Evolutionary conservation across 2,329 filamentous ascomycete species (phyloP), one percentile per base, ranked within the genome.

Genomic region (Davidsoniella eucalypti): DNA sequence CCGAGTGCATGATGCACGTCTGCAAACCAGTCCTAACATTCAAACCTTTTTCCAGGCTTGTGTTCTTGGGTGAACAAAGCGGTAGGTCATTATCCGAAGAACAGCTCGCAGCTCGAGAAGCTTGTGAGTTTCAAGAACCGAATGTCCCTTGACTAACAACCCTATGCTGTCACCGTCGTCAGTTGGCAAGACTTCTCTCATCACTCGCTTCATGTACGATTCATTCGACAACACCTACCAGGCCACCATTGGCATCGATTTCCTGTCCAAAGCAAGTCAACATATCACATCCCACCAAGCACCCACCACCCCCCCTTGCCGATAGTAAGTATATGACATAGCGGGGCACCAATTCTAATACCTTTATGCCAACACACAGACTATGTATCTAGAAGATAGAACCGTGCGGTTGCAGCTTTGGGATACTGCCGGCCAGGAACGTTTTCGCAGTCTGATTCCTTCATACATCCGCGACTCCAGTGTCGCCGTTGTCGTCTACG

Each of bases 201-300:
- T 98, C 65, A 98, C 92, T 57, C 82, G 92, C 57, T 98, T 98
- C 74, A 98, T 98, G 92, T 98, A 98, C 75, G 92, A 98, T 69
- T 96, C 92, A 44, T 98, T 98, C 73, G 92, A 98, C 73, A 95
- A 94, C 70, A 96, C 90, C 75, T 98, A 98, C 71, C 92, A 98
- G 69, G 92, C 92, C 52, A 98, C 92, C 38, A 96, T 98, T 63
- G 92, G 92, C 62, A 98, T 98, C 70, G 92, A 98, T 69, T 98
- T 98, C 64, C 78, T 98, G 58, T 95, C 88, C 62, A 98, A 98
- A 82, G 87, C 85, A 72, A 64, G 59, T 47, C 26, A 33, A 33
- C 6, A 33, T 21, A 21, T 33, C 26, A 33, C 10, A 33, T 33
- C 8, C 26, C 8, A 33, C 26, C 26, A 12, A 39, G 4, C 17